A percentile compares a stretch with the other conserved stretches of the same genome.
phyloP scores from a whole-genome alignment of 2,329 filamentous ascomycete genomes.

The Hypoxylon sp. region DNA sequence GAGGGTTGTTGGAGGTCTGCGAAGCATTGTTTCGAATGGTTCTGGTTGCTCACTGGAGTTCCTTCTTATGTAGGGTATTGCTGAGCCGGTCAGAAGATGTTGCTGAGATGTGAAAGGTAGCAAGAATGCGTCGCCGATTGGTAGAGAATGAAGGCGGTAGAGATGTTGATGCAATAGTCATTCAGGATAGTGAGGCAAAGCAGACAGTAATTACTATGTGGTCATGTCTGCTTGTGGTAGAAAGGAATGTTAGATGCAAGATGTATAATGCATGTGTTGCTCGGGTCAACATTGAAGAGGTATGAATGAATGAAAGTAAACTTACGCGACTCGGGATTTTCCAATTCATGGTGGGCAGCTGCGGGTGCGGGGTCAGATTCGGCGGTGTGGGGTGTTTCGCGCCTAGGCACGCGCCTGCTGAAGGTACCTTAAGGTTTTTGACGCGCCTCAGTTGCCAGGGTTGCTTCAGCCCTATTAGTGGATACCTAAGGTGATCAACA shows the following conservation, averaged over 20 bases:
- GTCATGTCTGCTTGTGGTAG: background rate
- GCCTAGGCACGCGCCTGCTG: background rate
- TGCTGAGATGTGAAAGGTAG: background rate
- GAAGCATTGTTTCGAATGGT: constrained; percentile 64
- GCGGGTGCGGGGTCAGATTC: constrained; percentile 8
- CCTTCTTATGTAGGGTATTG: background rate
- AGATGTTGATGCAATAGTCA: constrained; percentile 3
- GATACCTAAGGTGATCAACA: constrained; percentile 1
- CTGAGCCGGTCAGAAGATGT: background rate
- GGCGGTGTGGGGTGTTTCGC: background rate
- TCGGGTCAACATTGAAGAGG: background rate
- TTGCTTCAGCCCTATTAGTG: constrained; percentile 33
- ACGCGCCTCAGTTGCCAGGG: background rate
- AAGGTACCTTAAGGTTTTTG: background rate
- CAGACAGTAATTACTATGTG: background rate
- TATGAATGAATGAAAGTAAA: too few relatives aligned
- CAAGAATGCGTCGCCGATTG: background rate
- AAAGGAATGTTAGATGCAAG: background rate
- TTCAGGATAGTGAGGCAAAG: constrained; percentile 1
- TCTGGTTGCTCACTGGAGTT: background rate
- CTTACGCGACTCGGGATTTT: background rate
- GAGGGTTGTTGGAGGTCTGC: constrained; percentile 75
- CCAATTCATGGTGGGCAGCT: background rate
- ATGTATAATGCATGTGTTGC: constrained; percentile 1
- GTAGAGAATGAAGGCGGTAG: background rate